phyloP scores from a whole-genome alignment of 371 early-diverging fungal species.

The Zopfochytrium polystomum region DNA sequence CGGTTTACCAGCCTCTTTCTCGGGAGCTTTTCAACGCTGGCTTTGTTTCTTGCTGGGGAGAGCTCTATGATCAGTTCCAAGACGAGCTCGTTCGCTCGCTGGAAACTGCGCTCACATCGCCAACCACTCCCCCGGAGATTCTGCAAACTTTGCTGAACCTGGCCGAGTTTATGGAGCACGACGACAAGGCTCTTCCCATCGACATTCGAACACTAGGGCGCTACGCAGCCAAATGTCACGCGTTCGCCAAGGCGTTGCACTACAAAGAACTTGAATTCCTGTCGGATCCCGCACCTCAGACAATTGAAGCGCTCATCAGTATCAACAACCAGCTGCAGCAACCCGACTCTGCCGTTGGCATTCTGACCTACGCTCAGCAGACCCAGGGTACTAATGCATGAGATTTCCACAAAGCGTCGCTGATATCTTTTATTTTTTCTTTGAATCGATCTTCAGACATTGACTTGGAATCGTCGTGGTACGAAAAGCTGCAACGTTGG shows the following conservation, averaged over 20 bases:
- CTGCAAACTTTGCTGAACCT: slow-evolving; percentile 87
- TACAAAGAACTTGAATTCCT: slow-evolving; percentile 96
- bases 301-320: slow-evolving; percentile 89
- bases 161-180: slow-evolving; percentile 98
- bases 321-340: slow-evolving; percentile 94
- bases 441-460: slow-evolving; percentile 61
- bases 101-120: slow-evolving; percentile 80
- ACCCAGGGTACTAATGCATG: slow-evolving; percentile 46
- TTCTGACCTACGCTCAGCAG: slow-evolving; percentile 86
- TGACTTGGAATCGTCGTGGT: slow-evolving; percentile 90
- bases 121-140: slow-evolving; percentile 88
- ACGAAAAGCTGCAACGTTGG: slow-evolving; percentile 89
- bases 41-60: slow-evolving; percentile 96
- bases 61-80: slow-evolving; percentile 85
- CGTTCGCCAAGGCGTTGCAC: slow-evolving; percentile 90
- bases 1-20: slow-evolving; percentile 78
- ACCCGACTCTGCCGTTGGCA: slow-evolving; percentile 95
- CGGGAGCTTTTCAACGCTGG: slow-evolving; percentile 94
- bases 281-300: slow-evolving; percentile 75
- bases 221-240: slow-evolving; percentile 92
- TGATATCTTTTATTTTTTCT: background rate
- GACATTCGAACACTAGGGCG: slow-evolving; percentile 84
- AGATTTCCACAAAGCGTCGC: background rate
- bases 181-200: slow-evolving; percentile 92
- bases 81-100: slow-evolving; percentile 86